Conservation (phyloP, 257 asterid genomes). For the Forsythia viridissima region DNA sequence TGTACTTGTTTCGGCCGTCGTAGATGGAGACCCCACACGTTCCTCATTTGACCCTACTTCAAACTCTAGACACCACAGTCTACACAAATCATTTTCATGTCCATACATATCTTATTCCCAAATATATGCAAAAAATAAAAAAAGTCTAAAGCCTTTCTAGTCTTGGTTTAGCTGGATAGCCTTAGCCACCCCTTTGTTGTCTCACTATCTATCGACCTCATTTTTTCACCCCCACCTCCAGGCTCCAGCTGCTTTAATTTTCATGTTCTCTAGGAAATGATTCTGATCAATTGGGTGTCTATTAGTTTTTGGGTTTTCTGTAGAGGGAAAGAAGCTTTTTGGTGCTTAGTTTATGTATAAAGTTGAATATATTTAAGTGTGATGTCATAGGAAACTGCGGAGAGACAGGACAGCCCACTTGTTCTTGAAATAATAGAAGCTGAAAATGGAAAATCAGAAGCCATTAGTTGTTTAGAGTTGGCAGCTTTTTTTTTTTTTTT, state of each 20-base stretch:
- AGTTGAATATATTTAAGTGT: background rate
- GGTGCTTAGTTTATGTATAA: background rate
- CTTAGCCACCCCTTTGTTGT: conserved; percentile 28
- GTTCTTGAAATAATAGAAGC: background rate
- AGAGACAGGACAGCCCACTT: background rate
- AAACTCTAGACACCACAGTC: background rate
- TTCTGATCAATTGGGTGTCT: background rate
- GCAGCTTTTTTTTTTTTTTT: background rate
- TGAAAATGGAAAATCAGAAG: background rate
- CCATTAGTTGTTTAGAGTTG: background rate
- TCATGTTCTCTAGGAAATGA: background rate
- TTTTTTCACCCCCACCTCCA: conserved; percentile 19
- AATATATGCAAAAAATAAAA: background rate
- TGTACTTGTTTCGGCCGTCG: no score
- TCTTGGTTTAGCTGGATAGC: conserved; percentile 26
- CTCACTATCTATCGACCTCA: conserved; percentile 23
- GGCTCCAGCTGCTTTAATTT: no score
- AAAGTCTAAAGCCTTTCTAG: background rate
- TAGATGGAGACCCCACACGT: background rate
- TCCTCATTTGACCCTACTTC: background rate
- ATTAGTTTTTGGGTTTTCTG: background rate
- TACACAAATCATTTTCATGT: background rate
- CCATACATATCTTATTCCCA: background rate
- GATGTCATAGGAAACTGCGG: background rate
- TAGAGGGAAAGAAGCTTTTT: background rate